phyloP scores from a whole-genome alignment of 2,329 filamentous ascomycete genomes.

The Cladosporium cucumerinum region DNA sequence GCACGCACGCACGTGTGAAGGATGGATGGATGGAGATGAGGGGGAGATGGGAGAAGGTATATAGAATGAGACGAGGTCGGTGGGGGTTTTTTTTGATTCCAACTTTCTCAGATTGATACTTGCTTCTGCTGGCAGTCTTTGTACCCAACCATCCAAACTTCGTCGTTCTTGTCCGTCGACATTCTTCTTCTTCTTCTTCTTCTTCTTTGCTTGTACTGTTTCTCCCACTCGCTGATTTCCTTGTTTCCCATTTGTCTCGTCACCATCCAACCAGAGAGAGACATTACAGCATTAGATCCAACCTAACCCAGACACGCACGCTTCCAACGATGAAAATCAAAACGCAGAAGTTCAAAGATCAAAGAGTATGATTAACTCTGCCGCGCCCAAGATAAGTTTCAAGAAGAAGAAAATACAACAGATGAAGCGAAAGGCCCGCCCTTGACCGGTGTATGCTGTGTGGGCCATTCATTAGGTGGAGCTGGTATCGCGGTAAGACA shows the following conservation, averaged over 20 bases:
- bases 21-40: background rate
- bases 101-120: background rate
- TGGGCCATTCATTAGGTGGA: conserved; percentile 8
- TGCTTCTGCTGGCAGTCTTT: background rate
- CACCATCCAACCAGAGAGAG: background rate
- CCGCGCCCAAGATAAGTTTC: background rate
- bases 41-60: background rate
- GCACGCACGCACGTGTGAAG: background rate
- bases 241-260: conserved; percentile 1
- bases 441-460: conserved; percentile 2
- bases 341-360: background rate
- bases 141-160: no score
- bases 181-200: background rate
- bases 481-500: background rate
- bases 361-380: background rate
- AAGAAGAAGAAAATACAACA: background rate
- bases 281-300: background rate
- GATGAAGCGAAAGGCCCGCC: background rate
- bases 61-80: background rate
- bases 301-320: background rate
- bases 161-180: background rate
- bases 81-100: background rate
- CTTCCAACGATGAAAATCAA: background rate
- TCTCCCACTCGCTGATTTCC: background rate
- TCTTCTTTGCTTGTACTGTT: background rate